Evolutionary conservation across 148 eudicot species (phyloP).

Genomic region (Gaultheria prostrata): DNA sequence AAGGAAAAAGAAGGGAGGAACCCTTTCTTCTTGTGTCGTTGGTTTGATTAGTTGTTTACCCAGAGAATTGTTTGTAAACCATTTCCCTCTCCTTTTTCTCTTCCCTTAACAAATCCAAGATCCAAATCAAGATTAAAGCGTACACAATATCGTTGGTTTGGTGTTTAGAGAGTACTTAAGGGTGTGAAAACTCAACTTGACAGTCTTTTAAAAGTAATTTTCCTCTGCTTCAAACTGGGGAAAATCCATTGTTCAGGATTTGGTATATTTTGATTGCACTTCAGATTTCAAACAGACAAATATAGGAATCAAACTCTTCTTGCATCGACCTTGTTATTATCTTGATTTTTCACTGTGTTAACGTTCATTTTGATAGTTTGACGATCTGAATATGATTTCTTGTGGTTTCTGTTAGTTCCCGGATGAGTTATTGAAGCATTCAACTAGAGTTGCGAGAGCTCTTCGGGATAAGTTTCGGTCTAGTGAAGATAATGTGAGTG

Average conservation of each 20-base stretch:
- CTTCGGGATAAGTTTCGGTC: slow-evolving; percentile 50
- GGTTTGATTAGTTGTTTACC: background rate
- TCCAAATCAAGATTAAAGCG: background rate
- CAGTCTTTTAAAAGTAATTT: background rate
- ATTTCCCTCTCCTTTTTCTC: background rate
- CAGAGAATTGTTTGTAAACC: background rate
- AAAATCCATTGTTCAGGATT: background rate
- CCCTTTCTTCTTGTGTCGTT: background rate
- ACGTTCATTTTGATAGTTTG: background rate
- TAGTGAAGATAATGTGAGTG: slow-evolving; percentile 24
- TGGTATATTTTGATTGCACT: background rate
- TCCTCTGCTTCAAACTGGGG: background rate
- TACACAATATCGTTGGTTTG: background rate
- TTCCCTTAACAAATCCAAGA: background rate
- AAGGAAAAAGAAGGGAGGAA: background rate
- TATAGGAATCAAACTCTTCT: background rate
- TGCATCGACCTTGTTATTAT: background rate
- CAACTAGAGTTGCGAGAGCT: slow-evolving; percentile 60
- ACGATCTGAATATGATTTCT: background rate
- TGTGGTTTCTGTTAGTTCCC: slow-evolving; percentile 61
- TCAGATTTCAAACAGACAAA: background rate
- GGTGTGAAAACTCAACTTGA: background rate
- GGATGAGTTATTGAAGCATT: slow-evolving; percentile 78
- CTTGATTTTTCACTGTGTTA: background rate
- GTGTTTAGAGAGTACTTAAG: background rate